phyloP scores from a whole-genome alignment of 2,329 filamentous ascomycete species.

The Magnaporthiopsis poae region DNA sequence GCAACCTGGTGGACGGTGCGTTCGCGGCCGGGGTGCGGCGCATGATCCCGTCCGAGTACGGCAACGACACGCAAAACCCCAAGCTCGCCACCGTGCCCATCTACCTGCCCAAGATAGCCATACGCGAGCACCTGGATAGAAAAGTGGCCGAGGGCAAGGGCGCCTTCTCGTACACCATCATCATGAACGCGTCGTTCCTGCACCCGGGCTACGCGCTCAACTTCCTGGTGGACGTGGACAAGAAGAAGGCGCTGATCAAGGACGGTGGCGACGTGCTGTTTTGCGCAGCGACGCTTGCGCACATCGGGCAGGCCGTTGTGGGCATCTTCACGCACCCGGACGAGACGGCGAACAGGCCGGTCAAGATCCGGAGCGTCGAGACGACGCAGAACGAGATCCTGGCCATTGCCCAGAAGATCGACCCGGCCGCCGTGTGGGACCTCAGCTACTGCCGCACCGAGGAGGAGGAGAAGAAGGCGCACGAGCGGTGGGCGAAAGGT shows the following conservation, averaged over 20 bases:
- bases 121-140: constrained; percentile 17
- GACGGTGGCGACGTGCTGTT: constrained; percentile 43
- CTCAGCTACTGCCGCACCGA: constrained; percentile 27
- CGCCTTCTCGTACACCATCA: constrained; percentile 20
- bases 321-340: constrained; percentile 37
- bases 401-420: constrained; percentile 10
- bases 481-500: constrained; percentile 31
- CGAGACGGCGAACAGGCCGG: constrained; percentile 44
- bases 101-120: constrained; percentile 35
- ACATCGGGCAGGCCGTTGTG: constrained; percentile 40
- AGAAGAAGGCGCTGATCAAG: constrained; percentile 40
- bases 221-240: constrained; percentile 39
- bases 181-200: constrained; percentile 22
- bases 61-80: constrained; percentile 11
- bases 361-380: constrained; percentile 46
- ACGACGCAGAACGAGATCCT: constrained; percentile 47
- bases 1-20: constrained; percentile 12
- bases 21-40: constrained; percentile 13
- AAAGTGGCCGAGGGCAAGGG: constrained; percentile 7
- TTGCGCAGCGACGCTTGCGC: constrained; percentile 37
- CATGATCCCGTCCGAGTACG: constrained; percentile 15
- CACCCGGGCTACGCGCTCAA: constrained; percentile 18
- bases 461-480: constrained; percentile 27
- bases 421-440: constrained; percentile 36
- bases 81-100: constrained; percentile 9